These are phyloP conservation scores for Alternaria sp. DNA, from an alignment of 2,329 filamentous ascomycete species.

Conservation along the genomic window DNA sequence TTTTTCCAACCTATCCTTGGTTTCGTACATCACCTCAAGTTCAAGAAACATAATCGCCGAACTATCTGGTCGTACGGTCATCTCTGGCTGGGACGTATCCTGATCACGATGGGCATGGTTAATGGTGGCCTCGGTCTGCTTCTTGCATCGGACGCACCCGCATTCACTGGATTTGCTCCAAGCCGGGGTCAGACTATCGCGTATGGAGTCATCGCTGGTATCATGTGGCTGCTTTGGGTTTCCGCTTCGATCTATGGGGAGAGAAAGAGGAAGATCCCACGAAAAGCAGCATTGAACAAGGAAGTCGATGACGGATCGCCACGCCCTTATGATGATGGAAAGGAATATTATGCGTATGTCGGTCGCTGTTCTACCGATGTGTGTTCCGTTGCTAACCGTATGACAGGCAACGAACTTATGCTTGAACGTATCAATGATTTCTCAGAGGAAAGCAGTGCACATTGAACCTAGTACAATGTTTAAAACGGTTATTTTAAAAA, in stretches of 20 bases:
- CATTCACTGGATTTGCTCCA: slow-evolving; percentile 34
- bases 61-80: slow-evolving; percentile 61
- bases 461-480: neutral
- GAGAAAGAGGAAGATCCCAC: slow-evolving; percentile 11
- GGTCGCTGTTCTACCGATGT: no score
- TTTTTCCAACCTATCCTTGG: slow-evolving; percentile 65
- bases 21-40: slow-evolving; percentile 61
- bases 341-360: slow-evolving; percentile 28
- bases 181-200: slow-evolving; percentile 41
- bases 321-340: slow-evolving; percentile 17
- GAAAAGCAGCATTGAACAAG: slow-evolving; percentile 21
- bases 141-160: slow-evolving; percentile 39
- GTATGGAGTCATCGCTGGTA: slow-evolving; percentile 45
- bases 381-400: neutral
- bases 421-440: neutral
- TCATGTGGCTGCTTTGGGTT: slow-evolving; percentile 49
- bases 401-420: neutral
- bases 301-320: slow-evolving; percentile 15
- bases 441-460: neutral
- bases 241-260: slow-evolving; percentile 41
- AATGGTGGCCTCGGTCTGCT: slow-evolving; percentile 65
- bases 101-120: slow-evolving; percentile 63
- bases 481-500: neutral
- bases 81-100: slow-evolving; percentile 63
- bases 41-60: slow-evolving; percentile 57